These are phyloP conservation scores for Cupressus sempervirens DNA, from an alignment of 75 land plant genomes.

Conservation along the genomic window DNA sequence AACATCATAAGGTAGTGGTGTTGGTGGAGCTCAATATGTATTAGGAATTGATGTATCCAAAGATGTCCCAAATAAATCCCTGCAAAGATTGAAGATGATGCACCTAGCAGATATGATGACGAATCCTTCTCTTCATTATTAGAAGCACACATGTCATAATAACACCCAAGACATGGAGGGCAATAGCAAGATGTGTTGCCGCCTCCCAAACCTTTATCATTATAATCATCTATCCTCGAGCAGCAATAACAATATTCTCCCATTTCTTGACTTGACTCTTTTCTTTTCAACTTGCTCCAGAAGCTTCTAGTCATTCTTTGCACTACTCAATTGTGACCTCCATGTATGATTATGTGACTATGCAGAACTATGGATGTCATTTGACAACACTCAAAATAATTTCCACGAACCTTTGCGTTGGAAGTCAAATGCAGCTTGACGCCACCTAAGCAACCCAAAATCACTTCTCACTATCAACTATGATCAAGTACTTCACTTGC, in stretches of 20 bases:
- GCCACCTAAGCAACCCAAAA: background rate
- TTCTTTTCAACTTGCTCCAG: background rate
- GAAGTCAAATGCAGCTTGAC: background rate
- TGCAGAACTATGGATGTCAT: background rate
- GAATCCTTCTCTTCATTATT: slow-evolving; percentile 26
- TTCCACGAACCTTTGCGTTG: background rate
- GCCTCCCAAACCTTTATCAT: background rate
- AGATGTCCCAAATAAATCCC: slow-evolving; percentile 25
- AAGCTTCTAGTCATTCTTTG: background rate
- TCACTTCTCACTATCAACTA: background rate
- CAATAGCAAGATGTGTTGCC: background rate
- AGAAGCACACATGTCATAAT: slow-evolving; percentile 21
- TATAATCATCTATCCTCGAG: slow-evolving; percentile 7
- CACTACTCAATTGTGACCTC: too few species aligned
- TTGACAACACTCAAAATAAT: background rate
- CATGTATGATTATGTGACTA: slow-evolving; percentile 4
- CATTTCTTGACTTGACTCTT: slow-evolving; percentile 1
- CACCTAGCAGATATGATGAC: slow-evolving; percentile 25
- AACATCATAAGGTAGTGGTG: slow-evolving; percentile 55
- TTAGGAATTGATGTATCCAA: slow-evolving; percentile 45
- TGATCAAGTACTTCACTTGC: background rate
- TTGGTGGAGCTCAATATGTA: slow-evolving; percentile 51
- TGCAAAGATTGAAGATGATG: slow-evolving; percentile 19
- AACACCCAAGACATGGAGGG: background rate
- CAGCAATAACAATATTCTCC: slow-evolving; percentile 7